Percentiles rank a stretch among this genome's conserved stretches.
phyloP scores from a whole-genome alignment of 2,329 filamentous ascomycete species.

The Metarhizium album region DNA sequence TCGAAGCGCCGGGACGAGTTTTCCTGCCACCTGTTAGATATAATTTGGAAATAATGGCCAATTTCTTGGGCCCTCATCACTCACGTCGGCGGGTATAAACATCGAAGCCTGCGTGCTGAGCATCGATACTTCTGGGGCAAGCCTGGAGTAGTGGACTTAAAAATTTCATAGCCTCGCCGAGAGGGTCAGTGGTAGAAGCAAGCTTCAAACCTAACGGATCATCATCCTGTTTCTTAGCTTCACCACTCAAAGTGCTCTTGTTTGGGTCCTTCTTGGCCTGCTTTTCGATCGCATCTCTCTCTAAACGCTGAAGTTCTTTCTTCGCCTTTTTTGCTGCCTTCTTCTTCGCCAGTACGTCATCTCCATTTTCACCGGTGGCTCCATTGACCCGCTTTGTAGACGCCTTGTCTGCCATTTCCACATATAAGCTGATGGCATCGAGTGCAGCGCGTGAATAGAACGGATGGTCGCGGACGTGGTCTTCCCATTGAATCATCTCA shows the following conservation, averaged over 20 bases:
- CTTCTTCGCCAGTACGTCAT: conserved; percentile 61
- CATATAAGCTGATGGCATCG: conserved; percentile 69
- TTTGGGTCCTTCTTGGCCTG: conserved; percentile 75
- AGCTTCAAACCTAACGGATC: conserved; percentile 78
- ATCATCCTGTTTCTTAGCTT: conserved; percentile 76
- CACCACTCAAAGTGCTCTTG: conserved; percentile 56
- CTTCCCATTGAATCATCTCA: conserved; percentile 95
- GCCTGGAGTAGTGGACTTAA: conserved; percentile 70
- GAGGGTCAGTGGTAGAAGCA: conserved; percentile 67
- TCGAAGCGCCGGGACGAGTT: conserved; percentile 77
- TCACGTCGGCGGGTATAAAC: conserved; percentile 76
- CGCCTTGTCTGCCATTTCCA: conserved; percentile 67
- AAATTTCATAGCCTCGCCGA: conserved; percentile 83
- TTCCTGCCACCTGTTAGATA: conserved; percentile 43
- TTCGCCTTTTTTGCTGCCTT: conserved; percentile 86
- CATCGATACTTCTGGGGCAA: conserved; percentile 69
- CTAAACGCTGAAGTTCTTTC: conserved; percentile 54
- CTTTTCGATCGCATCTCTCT: conserved; percentile 70
- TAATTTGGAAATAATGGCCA: background rate
- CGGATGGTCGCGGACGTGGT: conserved; percentile 80
- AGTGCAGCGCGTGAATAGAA: conserved; percentile 82
- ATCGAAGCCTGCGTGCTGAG: conserved; percentile 80
- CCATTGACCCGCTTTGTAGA: conserved; percentile 54
- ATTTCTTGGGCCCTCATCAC: conserved; percentile 19
- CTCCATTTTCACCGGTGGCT: conserved; percentile 34